Percentiles rank a stretch among this genome's conserved stretches.
Evolutionary conservation across 371 early-diverging fungal species (phyloP).

Genomic region (Mucor lusitanicus): DNA sequence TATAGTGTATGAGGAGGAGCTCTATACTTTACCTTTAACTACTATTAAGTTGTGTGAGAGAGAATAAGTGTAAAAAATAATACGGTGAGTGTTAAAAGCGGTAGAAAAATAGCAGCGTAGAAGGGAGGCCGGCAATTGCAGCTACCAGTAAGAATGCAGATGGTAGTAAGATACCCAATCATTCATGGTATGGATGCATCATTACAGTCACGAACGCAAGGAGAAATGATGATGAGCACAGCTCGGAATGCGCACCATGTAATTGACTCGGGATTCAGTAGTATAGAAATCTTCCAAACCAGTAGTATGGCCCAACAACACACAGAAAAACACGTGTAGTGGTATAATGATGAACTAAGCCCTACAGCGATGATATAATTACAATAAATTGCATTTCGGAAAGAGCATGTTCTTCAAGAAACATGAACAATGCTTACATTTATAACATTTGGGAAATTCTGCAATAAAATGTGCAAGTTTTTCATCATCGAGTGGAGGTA

Average conservation of each 20-base stretch:
- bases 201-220: not conserved
- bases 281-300: not conserved
- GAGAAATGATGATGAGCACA: not conserved
- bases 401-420: not conserved
- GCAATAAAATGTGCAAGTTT: not conserved
- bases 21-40: not conserved
- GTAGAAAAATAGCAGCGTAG: constrained; percentile 1
- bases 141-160: not conserved
- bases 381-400: not conserved
- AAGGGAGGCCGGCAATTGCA: constrained; percentile 3
- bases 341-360: not conserved
- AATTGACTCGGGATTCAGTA: not conserved
- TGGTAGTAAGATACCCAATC: not conserved
- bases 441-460: not conserved
- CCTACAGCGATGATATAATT: not conserved
- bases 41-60: not conserved
- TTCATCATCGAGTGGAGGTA: not conserved
- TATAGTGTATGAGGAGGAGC: not conserved
- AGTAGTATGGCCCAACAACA: constrained; percentile 1
- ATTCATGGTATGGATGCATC: not conserved
- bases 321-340: constrained; percentile 1
- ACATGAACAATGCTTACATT: not conserved
- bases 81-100: constrained; percentile 3
- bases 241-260: not conserved
- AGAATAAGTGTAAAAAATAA: constrained; percentile 1